Percentiles rank a stretch among this genome's conserved stretches.
Evolutionary conservation across 345 rosid genomes (phyloP).

Genomic region (Erodium maritimum): DNA sequence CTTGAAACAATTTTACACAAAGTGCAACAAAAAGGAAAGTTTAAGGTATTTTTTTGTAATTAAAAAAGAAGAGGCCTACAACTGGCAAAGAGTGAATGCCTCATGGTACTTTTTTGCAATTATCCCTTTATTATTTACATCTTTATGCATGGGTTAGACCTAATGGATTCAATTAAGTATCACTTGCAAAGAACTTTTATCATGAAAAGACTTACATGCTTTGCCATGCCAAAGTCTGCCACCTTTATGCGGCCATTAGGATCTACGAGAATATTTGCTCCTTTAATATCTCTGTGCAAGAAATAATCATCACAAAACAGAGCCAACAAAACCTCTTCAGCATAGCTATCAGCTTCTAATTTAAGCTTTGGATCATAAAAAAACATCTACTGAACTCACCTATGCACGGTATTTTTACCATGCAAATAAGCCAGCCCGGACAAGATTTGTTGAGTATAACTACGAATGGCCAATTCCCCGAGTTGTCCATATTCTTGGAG

Average conservation of each 20-base stretch:
- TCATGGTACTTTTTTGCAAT: too few species aligned
- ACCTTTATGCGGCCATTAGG: constrained; percentile 66
- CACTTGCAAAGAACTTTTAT: background rate
- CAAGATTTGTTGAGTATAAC: constrained; percentile 67
- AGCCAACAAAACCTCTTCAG: background rate
- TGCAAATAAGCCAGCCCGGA: constrained; percentile 64
- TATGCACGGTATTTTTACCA: constrained; percentile 56
- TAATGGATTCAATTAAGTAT: background rate
- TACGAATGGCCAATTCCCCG: constrained; percentile 56
- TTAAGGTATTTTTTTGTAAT: too few species aligned
- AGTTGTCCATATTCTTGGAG: constrained; percentile 69
- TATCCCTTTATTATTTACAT: background rate
- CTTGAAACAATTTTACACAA: too few species aligned
- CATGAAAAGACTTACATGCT: constrained; percentile 43
- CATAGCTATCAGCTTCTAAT: background rate
- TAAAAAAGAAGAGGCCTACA: too few species aligned
- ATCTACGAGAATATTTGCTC: constrained; percentile 72
- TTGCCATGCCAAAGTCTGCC: constrained; percentile 88
- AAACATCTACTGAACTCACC: constrained; percentile 25
- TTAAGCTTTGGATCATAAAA: constrained; percentile 1
- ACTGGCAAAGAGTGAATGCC: too few species aligned
- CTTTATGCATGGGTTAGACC: background rate
- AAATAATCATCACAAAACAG: constrained; percentile 3
- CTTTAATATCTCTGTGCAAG: constrained; percentile 57
- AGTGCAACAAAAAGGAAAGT: too few species aligned